phyloP scores from a whole-genome alignment of 306 rosid species.

The Glycyrrhiza uralensis region DNA sequence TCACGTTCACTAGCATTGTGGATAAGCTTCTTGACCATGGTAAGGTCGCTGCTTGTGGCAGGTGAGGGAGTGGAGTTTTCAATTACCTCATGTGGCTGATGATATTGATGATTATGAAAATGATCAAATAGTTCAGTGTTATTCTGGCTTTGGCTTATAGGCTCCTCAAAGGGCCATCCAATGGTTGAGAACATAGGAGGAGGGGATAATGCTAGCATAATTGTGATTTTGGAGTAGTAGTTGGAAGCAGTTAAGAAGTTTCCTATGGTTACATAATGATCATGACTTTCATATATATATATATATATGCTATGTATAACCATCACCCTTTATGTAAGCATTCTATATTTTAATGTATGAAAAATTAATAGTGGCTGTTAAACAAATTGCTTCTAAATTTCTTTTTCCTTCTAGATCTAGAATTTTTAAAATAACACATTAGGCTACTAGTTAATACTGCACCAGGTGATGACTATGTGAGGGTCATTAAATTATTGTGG shows the following conservation, averaged over 20 bases:
- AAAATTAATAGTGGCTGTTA: too few relatives aligned
- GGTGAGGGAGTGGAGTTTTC: conserved; percentile 15
- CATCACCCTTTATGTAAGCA: conserved; percentile 20
- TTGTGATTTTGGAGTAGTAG: neutral
- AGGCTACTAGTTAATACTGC: neutral
- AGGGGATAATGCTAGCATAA: conserved; percentile 36
- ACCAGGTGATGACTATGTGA: neutral
- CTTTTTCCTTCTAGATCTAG: too few relatives aligned
- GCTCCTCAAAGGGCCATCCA: conserved; percentile 35
- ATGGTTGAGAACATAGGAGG: conserved; percentile 20
- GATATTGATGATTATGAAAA: neutral
- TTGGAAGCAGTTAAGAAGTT: neutral
- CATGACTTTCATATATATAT: neutral
- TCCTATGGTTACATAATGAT: neutral
- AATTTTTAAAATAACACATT: too few relatives aligned
- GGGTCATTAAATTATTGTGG: neutral
- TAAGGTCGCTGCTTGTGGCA: neutral
- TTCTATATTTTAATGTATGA: neutral
- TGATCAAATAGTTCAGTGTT: neutral
- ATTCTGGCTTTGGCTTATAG: conserved; percentile 6
- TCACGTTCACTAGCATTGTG: conserved; percentile 88
- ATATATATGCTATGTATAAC: too few relatives aligned
- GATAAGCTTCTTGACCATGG: conserved; percentile 52
- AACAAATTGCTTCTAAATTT: too few relatives aligned
- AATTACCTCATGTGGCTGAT: neutral